phyloP scores from a whole-genome alignment of 2,329 filamentous ascomycete genomes.

The Pseudogymnoascus sp. region DNA sequence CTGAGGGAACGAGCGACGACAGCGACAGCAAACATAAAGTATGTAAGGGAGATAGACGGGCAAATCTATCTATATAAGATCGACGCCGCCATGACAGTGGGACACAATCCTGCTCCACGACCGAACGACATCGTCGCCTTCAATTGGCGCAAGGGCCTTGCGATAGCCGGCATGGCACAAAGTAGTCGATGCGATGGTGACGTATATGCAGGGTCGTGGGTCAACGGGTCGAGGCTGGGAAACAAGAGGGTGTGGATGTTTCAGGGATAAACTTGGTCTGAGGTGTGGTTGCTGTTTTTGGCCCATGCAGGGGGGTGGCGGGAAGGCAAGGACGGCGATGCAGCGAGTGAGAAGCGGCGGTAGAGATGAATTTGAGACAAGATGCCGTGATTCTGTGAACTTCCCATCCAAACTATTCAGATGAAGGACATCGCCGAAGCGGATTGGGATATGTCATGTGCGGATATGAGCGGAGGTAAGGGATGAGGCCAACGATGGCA shows the following conservation, averaged over 20 bases:
- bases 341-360: not conserved
- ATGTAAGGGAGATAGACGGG: not conserved
- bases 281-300: conserved; percentile 1
- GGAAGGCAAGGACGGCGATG: not conserved
- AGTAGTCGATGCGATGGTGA: not conserved
- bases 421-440: not conserved
- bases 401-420: not conserved
- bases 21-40: not conserved
- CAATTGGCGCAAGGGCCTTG: not conserved
- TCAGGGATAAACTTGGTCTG: conserved; percentile 3
- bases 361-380: not conserved
- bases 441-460: not conserved
- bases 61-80: not conserved
- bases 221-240: not conserved
- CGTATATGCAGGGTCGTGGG: conserved; percentile 6
- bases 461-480: not conserved
- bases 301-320: not conserved
- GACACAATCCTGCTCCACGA: not conserved
- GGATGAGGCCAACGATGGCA: not conserved
- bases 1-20: conserved; percentile 5
- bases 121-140: not conserved
- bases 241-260: conserved; percentile 2
- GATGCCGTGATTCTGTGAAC: not conserved
- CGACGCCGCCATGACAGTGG: not conserved
- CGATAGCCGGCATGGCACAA: not conserved